Evolutionary conservation across 2,329 filamentous ascomycete genomes (phyloP).

Genomic region (Beauveria asiatica): DNA sequence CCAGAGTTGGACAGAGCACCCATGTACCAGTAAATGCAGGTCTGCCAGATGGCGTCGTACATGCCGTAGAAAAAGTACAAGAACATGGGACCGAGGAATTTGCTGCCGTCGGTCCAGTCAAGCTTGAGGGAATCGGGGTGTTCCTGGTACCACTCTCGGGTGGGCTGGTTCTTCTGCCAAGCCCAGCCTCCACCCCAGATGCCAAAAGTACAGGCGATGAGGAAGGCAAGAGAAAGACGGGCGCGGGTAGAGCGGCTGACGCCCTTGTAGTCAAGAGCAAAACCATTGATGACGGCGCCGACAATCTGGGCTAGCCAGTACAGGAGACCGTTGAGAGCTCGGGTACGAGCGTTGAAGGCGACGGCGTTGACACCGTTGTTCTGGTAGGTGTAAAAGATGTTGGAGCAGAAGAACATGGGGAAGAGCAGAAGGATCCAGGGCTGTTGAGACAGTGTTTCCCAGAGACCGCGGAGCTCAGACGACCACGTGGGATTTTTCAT

Average conservation of each 20-base stretch:
- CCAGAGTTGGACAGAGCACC: slow-evolving; percentile 87
- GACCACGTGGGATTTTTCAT: slow-evolving; percentile 87
- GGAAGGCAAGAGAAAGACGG: slow-evolving; percentile 33
- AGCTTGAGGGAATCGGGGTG: slow-evolving; percentile 37
- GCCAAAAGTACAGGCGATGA: slow-evolving; percentile 40
- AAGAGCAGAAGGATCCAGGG: slow-evolving; percentile 49
- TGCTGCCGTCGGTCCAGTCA: slow-evolving; percentile 22
- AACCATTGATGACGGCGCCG: slow-evolving; percentile 39
- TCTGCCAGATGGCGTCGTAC: slow-evolving; percentile 61
- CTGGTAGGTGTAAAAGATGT: slow-evolving; percentile 50
- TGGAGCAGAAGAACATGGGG: slow-evolving; percentile 47
- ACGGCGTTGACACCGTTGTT: slow-evolving; percentile 46
- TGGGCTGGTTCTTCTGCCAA: slow-evolving; percentile 51
- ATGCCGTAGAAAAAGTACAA: slow-evolving; percentile 66
- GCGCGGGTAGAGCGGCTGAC: slow-evolving; percentile 38
- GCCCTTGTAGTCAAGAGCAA: slow-evolving; percentile 33
- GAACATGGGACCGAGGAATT: slow-evolving; percentile 55
- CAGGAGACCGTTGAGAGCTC: slow-evolving; percentile 44
- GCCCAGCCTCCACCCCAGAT: slow-evolving; percentile 53
- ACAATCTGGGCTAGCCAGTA: slow-evolving; percentile 51
- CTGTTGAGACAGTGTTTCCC: slow-evolving; percentile 57
- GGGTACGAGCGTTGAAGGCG: slow-evolving; percentile 45
- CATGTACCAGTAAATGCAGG: slow-evolving; percentile 64
- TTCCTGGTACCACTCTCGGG: slow-evolving; percentile 26
- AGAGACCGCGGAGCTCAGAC: slow-evolving; percentile 63